Percentiles rank a stretch among this genome's conserved stretches.
phyloP scores from a whole-genome alignment of 2,329 filamentous ascomycete genomes.

The Eutypella sp. region DNA sequence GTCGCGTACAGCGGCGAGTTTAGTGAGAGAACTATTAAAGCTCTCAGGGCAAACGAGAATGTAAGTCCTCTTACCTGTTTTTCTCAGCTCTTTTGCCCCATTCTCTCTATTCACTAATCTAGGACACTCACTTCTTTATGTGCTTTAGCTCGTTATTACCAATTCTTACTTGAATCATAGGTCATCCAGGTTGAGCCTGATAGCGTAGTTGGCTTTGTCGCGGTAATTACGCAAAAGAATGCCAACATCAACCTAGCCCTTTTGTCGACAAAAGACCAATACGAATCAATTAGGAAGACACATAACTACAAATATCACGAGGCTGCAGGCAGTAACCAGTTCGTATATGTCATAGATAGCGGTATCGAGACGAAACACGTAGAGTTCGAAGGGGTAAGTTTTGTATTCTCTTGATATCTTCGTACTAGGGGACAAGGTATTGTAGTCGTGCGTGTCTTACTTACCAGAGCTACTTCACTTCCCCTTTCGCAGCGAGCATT shows the following conservation, averaged over 20 bases:
- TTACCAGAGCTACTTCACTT: too few relatives aligned
- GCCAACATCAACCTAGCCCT: conserved; percentile 1
- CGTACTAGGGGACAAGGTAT: not conserved
- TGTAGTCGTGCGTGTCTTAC: not conserved
- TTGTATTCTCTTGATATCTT: not conserved
- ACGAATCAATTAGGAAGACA: conserved; percentile 9
- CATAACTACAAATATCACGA: conserved; percentile 18
- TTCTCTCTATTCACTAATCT: too few relatives aligned
- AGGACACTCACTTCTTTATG: too few relatives aligned
- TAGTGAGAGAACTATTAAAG: too few relatives aligned
- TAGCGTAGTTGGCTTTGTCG: conserved; percentile 1
- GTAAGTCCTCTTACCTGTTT: too few relatives aligned
- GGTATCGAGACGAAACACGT: conserved; percentile 33
- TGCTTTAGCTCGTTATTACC: too few relatives aligned
- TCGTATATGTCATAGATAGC: conserved; percentile 39
- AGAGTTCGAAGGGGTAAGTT: conserved; percentile 10
- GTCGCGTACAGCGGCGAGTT: too few relatives aligned
- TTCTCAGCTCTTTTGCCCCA: too few relatives aligned
- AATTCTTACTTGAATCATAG: too few relatives aligned
- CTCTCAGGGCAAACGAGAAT: too few relatives aligned
- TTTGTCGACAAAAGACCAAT: conserved; percentile 14
- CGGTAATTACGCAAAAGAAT: conserved; percentile 8
- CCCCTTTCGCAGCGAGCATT: conserved; percentile 1
- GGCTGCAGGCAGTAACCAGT: conserved; percentile 20
- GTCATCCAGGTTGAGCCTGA: conserved; percentile 10